phyloP scores from a whole-genome alignment of 2,329 filamentous ascomycete species.

The Hypocrella siamensis region DNA sequence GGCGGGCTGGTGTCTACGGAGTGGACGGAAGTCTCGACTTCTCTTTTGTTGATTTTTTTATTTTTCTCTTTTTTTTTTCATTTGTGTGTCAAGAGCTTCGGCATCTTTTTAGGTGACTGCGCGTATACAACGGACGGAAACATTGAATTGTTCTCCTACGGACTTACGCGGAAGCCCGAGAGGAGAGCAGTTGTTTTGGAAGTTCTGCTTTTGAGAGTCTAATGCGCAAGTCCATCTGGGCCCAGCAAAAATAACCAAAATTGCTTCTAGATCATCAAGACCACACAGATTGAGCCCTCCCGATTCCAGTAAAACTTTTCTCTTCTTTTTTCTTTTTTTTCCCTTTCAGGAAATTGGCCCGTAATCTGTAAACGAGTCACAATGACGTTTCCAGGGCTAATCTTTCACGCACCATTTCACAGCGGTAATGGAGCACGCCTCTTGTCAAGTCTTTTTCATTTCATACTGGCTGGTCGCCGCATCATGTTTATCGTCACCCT shows the following conservation, averaged over 20 bases:
- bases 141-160: slow-evolving; percentile 19
- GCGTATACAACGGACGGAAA: slow-evolving; percentile 20
- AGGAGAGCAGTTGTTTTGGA: slow-evolving; percentile 28
- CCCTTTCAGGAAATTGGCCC: too few relatives aligned
- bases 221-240: slow-evolving; percentile 37
- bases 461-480: not conserved
- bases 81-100: slow-evolving; percentile 29
- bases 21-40: slow-evolving; percentile 45
- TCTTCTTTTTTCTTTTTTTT: too few relatives aligned
- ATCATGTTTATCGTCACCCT: too few relatives aligned
- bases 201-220: slow-evolving; percentile 40
- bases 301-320: too few relatives aligned
- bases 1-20: slow-evolving; percentile 48
- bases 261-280: slow-evolving; percentile 18
- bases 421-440: too few relatives aligned
- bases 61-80: slow-evolving; percentile 41
- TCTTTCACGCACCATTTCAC: too few relatives aligned
- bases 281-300: too few relatives aligned
- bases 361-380: too few relatives aligned
- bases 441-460: too few relatives aligned
- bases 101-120: slow-evolving; percentile 31
- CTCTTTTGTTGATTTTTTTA: too few relatives aligned
- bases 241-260: slow-evolving; percentile 36
- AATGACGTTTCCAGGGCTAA: too few relatives aligned
- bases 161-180: slow-evolving; percentile 22